These are phyloP conservation scores for Pythium rhizo-oryzae DNA, from an alignment of 352 stramenopile genomes.

Conservation along the genomic window DNA sequence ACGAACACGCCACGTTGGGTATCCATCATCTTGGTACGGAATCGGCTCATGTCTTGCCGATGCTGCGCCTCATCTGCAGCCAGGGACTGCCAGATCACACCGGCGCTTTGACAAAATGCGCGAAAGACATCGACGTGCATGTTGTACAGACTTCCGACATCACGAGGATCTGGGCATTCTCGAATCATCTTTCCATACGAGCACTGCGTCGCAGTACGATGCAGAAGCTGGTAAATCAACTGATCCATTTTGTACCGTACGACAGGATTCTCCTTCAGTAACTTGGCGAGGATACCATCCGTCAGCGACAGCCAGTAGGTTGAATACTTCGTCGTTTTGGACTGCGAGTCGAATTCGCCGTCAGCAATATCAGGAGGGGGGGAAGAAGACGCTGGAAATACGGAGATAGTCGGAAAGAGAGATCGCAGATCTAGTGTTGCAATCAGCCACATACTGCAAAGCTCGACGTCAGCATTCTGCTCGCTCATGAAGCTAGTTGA, in stretches of 20 bases:
- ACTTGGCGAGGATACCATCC: conserved; percentile 61
- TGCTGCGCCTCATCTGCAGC: conserved; percentile 14
- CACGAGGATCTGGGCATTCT: conserved; percentile 25
- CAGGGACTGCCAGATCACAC: conserved; percentile 44
- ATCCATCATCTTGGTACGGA: conserved; percentile 65
- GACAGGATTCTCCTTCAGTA: conserved; percentile 47
- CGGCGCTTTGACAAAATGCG: conserved; percentile 54
- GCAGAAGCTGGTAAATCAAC: conserved; percentile 49
- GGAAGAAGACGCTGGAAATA: neutral
- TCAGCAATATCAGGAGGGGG: neutral
- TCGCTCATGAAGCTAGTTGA: conserved; percentile 64
- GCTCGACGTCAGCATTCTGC: conserved; percentile 50
- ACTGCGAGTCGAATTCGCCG: neutral
- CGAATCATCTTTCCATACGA: conserved; percentile 41
- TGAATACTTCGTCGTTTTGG: conserved; percentile 32
- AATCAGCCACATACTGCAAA: conserved; percentile 64
- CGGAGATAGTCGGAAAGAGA: conserved; percentile 20
- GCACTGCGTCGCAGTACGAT: conserved; percentile 38
- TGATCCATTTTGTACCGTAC: conserved; percentile 57
- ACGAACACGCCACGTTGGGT: conserved; percentile 60
- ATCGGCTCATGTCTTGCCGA: conserved; percentile 38
- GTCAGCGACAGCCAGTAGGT: conserved; percentile 76
- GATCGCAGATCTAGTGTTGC: conserved; percentile 63
- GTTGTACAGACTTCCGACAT: conserved; percentile 45
- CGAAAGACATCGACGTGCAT: conserved; percentile 76